Conservation (phyloP, 2,329 filamentous ascomycete species). For the Ophiostoma populinum region DNA sequence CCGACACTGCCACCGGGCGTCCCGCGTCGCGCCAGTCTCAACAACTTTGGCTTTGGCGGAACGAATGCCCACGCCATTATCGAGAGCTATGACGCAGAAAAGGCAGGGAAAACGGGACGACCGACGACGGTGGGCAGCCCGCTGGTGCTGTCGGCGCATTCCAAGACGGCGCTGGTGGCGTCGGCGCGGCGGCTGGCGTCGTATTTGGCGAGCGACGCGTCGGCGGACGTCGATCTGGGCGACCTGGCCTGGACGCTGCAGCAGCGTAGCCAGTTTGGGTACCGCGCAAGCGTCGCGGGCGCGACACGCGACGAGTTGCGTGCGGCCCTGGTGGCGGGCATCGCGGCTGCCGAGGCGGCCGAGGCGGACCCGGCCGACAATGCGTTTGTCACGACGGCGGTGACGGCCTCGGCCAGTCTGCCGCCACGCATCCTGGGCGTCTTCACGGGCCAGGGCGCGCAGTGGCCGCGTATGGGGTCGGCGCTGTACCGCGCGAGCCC, state of each 20-base stretch:
- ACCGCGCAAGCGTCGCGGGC: conserved; percentile 16
- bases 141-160: conserved; percentile 22
- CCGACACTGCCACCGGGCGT: conserved; percentile 18
- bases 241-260: conserved; percentile 20
- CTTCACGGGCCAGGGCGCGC: conserved; percentile 10
- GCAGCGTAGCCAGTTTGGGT: conserved; percentile 17
- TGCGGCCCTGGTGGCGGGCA: conserved; percentile 13
- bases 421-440: conserved; percentile 7
- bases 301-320: conserved; percentile 12
- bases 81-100: conserved; percentile 18
- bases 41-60: conserved; percentile 29
- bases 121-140: conserved; percentile 13
- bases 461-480: conserved; percentile 16
- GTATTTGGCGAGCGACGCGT: conserved; percentile 13
- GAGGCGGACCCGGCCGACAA: background rate
- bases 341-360: conserved; percentile 7
- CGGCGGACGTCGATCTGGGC: background rate
- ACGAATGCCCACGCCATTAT: conserved; percentile 27
- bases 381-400: conserved; percentile 4
- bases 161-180: conserved; percentile 18
- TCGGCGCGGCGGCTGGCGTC: conserved; percentile 14
- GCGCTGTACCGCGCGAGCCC: conserved; percentile 13
- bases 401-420: background rate
- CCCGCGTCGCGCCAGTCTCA: conserved; percentile 25
- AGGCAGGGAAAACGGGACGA: background rate